phyloP scores from a whole-genome alignment of 768 basidiomycete species.

The Boletus tomentosulus region DNA sequence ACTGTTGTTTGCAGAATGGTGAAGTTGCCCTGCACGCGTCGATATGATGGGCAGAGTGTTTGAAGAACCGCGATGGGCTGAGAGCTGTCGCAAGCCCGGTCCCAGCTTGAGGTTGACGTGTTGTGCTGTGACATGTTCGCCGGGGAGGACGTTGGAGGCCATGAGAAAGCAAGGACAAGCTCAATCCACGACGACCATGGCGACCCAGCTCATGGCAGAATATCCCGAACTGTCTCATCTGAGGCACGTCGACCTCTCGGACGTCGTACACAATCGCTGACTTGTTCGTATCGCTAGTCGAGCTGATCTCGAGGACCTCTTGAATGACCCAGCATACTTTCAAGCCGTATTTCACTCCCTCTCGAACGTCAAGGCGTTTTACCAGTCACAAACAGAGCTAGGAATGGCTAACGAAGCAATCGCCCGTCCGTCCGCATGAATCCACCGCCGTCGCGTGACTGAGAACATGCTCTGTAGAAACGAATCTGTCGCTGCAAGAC shows the following conservation, averaged over 20 bases:
- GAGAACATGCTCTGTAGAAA: constrained; percentile 42
- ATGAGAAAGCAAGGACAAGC: constrained; percentile 29
- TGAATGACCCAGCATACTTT: constrained; percentile 79
- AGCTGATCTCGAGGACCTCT: constrained; percentile 86
- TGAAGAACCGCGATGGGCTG: constrained; percentile 26
- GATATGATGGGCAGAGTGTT: constrained; percentile 37
- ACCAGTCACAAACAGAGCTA: constrained; percentile 72
- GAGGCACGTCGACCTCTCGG: constrained; percentile 46
- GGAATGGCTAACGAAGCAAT: constrained; percentile 83
- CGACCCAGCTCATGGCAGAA: constrained; percentile 48
- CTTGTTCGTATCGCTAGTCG: constrained; percentile 44
- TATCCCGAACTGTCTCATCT: constrained; percentile 72
- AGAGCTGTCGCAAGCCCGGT: constrained; percentile 66
- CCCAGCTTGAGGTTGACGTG: constrained; percentile 83
- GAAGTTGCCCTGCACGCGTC: constrained; percentile 66
- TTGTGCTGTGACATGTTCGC: constrained; percentile 69
- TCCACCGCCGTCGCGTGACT: constrained; percentile 1
- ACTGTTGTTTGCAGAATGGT: constrained; percentile 66
- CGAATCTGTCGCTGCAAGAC: constrained; percentile 74
- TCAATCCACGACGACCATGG: constrained; percentile 17
- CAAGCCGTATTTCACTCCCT: constrained; percentile 85
- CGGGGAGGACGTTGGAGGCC: constrained; percentile 67
- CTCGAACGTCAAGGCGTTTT: constrained; percentile 65
- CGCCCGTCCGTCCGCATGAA: constrained; percentile 56
- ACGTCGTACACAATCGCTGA: constrained; percentile 8